Conservation (phyloP, 768 basidiomycete species). For the Hypsizygus marmoreus region DNA sequence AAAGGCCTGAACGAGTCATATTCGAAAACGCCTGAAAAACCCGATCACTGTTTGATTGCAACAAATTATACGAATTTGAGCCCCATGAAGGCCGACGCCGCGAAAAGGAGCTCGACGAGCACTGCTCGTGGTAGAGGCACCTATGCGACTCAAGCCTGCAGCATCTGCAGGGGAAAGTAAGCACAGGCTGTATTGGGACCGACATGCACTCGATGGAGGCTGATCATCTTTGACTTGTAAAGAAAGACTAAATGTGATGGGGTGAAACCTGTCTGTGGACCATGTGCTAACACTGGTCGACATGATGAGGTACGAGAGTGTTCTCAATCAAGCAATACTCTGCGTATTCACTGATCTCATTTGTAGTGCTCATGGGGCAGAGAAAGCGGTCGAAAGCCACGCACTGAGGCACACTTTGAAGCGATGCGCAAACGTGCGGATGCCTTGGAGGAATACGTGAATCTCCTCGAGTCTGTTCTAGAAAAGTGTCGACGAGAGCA, state of each 20-base stretch:
- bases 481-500: slow-evolving; percentile 43
- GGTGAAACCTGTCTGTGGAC: slow-evolving; percentile 41
- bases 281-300: slow-evolving; percentile 40
- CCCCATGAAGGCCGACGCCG: slow-evolving; percentile 24
- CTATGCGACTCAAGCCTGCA: slow-evolving; percentile 40
- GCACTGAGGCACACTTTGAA: slow-evolving; percentile 48
- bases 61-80: slow-evolving; percentile 10
- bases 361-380: slow-evolving; percentile 46
- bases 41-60: slow-evolving; percentile 4
- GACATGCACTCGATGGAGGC: slow-evolving; percentile 4
- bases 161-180: slow-evolving; percentile 43
- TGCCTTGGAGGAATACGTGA: slow-evolving; percentile 40
- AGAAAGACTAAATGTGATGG: slow-evolving; percentile 54
- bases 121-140: slow-evolving; percentile 35
- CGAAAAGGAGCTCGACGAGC: slow-evolving; percentile 19
- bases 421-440: slow-evolving; percentile 42
- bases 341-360: neutral
- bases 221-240: slow-evolving; percentile 3
- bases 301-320: slow-evolving; percentile 33
- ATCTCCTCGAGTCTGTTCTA: slow-evolving; percentile 42
- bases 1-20: too few species aligned
- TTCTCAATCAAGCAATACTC: neutral
- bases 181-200: slow-evolving; percentile 13
- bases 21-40: too few species aligned
- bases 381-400: slow-evolving; percentile 41